These are phyloP conservation scores for Capniomyces stellatus DNA, from an alignment of 371 early-diverging fungal species.

Conservation along the genomic window DNA sequence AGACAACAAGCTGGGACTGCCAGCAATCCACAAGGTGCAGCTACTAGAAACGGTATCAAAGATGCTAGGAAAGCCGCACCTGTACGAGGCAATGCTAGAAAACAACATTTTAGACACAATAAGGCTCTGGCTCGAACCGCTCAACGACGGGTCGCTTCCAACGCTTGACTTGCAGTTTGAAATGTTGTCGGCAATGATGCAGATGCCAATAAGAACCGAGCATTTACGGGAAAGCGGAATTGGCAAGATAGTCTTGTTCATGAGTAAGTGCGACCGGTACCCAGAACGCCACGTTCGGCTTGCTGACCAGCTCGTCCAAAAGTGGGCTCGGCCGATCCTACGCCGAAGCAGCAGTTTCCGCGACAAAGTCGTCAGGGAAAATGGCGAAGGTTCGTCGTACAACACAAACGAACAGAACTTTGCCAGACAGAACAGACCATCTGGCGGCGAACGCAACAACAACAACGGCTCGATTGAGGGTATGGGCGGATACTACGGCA, in stretches of 20 bases:
- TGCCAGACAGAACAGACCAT: too few species aligned
- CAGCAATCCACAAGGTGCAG: slow-evolving; percentile 69
- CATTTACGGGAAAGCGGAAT: slow-evolving; percentile 77
- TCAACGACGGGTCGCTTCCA: slow-evolving; percentile 88
- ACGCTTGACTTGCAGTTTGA: slow-evolving; percentile 75
- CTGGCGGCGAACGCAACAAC: neutral
- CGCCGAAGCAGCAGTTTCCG: slow-evolving; percentile 59
- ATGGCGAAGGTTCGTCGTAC: slow-evolving; percentile 4
- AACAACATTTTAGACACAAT: slow-evolving; percentile 74
- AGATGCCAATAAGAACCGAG: slow-evolving; percentile 66
- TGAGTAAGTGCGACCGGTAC: slow-evolving; percentile 74
- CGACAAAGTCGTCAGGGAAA: slow-evolving; percentile 22
- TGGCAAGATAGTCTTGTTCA: slow-evolving; percentile 89
- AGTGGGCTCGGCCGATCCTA: slow-evolving; percentile 77
- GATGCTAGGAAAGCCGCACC: slow-evolving; percentile 48
- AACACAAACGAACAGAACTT: neutral
- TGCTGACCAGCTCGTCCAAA: slow-evolving; percentile 68
- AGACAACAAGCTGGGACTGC: slow-evolving; percentile 46
- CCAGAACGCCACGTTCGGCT: slow-evolving; percentile 47
- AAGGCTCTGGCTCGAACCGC: slow-evolving; percentile 89
- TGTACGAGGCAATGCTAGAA: slow-evolving; percentile 60
- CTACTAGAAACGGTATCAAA: slow-evolving; percentile 49
- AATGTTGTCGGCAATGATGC: slow-evolving; percentile 55
- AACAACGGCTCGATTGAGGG: neutral
- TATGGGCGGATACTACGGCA: slow-evolving; percentile 5